Percentiles rank a stretch among this genome's conserved stretches.
phyloP scores from a whole-genome alignment of 129 eudicot species.

The Rutidosis leptorrhynchoides region DNA sequence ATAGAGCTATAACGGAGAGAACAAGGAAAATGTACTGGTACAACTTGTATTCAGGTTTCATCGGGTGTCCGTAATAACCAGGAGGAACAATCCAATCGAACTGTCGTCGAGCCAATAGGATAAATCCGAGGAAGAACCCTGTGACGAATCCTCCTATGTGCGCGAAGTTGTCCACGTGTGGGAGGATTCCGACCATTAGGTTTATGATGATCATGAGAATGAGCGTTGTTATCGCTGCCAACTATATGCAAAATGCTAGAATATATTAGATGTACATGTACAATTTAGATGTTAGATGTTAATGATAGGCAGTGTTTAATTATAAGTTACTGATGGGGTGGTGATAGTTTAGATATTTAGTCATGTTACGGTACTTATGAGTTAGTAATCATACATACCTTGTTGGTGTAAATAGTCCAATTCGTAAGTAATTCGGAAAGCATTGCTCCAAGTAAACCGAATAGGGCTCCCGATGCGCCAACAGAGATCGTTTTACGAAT shows the following conservation, averaged over 20 bases:
- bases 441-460: constrained; percentile 90
- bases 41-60: constrained; percentile 55
- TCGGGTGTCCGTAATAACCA: constrained; percentile 30
- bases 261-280: no score
- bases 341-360: no score
- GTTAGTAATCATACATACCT: no score
- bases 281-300: no score
- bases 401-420: constrained; percentile 74
- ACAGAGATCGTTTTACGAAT: constrained; percentile 57
- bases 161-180: constrained; percentile 86
- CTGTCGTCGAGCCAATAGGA: constrained; percentile 63
- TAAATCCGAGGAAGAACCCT: constrained; percentile 77
- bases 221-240: constrained; percentile 47
- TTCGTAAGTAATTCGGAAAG: constrained; percentile 78
- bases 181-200: constrained; percentile 72
- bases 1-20: constrained; percentile 35
- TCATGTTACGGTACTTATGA: no score
- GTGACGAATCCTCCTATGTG: constrained; percentile 83
- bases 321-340: no score
- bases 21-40: constrained; percentile 46
- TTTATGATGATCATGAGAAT: constrained; percentile 46
- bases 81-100: constrained; percentile 51
- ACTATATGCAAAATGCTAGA: constrained; percentile 13
- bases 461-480: constrained; percentile 94
- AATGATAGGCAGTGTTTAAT: no score